Conservation (phyloP, 345 rosid species). For the Eucalyptus caleyi region DNA sequence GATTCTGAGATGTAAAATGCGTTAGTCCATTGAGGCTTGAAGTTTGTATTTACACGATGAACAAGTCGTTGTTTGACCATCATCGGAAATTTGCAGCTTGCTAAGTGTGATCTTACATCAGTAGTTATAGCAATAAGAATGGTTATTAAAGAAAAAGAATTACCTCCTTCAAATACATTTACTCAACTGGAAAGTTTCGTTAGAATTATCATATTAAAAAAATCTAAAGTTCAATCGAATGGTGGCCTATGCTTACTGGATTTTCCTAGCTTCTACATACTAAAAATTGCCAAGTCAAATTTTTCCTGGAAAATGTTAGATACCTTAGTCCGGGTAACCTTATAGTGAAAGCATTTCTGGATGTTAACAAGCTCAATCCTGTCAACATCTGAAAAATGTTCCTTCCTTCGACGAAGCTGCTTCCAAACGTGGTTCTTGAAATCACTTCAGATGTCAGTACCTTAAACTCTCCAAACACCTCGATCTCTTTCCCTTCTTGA, state of each 20-base stretch:
- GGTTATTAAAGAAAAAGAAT: not conserved
- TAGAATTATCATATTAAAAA: not conserved
- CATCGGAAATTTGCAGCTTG: not conserved
- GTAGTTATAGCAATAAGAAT: not conserved
- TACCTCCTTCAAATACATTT: not conserved
- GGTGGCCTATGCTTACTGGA: not conserved
- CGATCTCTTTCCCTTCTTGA: constrained; percentile 19
- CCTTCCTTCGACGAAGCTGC: constrained; percentile 29
- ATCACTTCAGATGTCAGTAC: constrained; percentile 34
- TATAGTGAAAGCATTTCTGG: not conserved
- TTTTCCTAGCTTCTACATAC: not conserved
- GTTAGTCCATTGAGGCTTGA: not conserved
- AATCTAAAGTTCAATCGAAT: not conserved
- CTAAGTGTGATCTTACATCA: not conserved
- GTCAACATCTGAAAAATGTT: constrained; percentile 19
- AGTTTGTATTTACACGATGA: not conserved
- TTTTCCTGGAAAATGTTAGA: not conserved
- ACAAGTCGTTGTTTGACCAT: not conserved
- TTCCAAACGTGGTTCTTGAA: constrained; percentile 42
- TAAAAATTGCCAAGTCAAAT: not conserved
- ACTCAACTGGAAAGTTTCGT: not conserved
- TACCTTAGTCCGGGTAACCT: constrained; percentile 17
- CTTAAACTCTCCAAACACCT: constrained; percentile 18
- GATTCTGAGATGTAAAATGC: not conserved
- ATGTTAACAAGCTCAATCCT: not conserved